These are phyloP conservation scores for Phylloporus scabripes DNA, from an alignment of 768 basidiomycete species.

Conservation along the genomic window DNA sequence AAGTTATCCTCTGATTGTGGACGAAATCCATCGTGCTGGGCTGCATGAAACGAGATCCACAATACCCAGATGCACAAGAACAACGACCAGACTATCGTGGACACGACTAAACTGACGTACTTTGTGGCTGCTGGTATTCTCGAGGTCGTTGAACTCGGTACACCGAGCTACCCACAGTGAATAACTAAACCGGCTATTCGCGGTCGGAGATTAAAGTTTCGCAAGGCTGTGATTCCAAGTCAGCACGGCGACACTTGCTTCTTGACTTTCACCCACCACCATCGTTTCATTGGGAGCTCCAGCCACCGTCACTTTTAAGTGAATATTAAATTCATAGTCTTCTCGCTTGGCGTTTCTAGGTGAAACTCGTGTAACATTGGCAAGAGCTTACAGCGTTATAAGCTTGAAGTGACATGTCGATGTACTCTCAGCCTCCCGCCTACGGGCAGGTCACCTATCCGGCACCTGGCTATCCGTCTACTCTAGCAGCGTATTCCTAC, in stretches of 20 bases:
- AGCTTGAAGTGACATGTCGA: constrained; percentile 48
- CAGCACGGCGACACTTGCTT: constrained; percentile 19
- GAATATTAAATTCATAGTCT: constrained; percentile 39
- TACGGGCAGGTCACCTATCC: constrained; percentile 56
- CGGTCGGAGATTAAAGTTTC: constrained; percentile 35
- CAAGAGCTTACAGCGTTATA: constrained; percentile 30
- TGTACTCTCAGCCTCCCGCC: constrained; percentile 55
- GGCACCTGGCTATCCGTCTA: constrained; percentile 42
- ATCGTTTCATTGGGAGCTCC: constrained; percentile 35
- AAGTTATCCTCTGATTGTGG: constrained; percentile 26
- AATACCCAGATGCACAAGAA: neutral
- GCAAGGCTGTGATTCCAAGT: constrained; percentile 25
- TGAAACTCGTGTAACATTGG: constrained; percentile 31
- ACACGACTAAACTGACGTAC: constrained; percentile 19
- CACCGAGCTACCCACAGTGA: constrained; percentile 2
- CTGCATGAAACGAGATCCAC: constrained; percentile 2
- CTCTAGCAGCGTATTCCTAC: constrained; percentile 42
- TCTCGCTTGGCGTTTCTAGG: constrained; percentile 28
- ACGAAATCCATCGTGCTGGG: constrained; percentile 37
- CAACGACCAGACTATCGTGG: neutral
- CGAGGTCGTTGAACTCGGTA: constrained; percentile 18
- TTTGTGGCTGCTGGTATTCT: constrained; percentile 24
- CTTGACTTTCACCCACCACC: constrained; percentile 46
- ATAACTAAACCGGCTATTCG: constrained; percentile 18
- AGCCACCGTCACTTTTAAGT: constrained; percentile 44